Evolutionary conservation across 2,329 filamentous ascomycete genomes (phyloP), one percentile per base, ranked within the genome.

Genomic region (Ceratocystis lukuohia): DNA sequence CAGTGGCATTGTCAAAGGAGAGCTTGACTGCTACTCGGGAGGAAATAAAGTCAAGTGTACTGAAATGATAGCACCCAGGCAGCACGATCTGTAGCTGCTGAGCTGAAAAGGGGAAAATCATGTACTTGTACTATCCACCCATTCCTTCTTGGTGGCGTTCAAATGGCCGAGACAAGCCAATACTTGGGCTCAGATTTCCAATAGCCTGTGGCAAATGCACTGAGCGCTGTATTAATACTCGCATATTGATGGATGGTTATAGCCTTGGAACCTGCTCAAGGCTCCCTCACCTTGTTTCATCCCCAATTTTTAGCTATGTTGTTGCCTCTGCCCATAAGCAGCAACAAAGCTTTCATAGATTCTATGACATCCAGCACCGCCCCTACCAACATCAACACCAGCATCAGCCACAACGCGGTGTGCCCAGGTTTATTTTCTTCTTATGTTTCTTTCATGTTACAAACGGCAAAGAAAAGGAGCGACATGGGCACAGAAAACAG

Each of bases 91-190:
- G 10, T 10, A 41, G 4, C 37, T 41, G 37, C 37, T 41, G 10
- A 12, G 37, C 37, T 41, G 37, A 12, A 41, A 41, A 41, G 20
- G 48, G 1, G 22, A 7, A 53, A 25, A 8, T 1, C 7, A 53
- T 53, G 8, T 22, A 53, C 7, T 25, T 53, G 8, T 22, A 53
- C 7, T 25, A 25, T 25, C 15, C 48, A 12, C 37, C 37, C 37
- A 41, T 41, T 41, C 37, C 37, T 41, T 4, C 6, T 30, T 59
- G 12, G 53, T 59, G 28, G 53, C 53, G 53, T 10, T 59, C 53
- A 33, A 59, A 30, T 30, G 53, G 53, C 53, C 53, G 53, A 59
- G 53, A 59, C 53, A 59, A 33, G 53, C 53, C 53, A 59, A 59
- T 33, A 30, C 33, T 59, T 59, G 8, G 53, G 53, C 53, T 59